Conservation (phyloP, 202 grass and related monocot species). For the Carex arenaria region DNA sequence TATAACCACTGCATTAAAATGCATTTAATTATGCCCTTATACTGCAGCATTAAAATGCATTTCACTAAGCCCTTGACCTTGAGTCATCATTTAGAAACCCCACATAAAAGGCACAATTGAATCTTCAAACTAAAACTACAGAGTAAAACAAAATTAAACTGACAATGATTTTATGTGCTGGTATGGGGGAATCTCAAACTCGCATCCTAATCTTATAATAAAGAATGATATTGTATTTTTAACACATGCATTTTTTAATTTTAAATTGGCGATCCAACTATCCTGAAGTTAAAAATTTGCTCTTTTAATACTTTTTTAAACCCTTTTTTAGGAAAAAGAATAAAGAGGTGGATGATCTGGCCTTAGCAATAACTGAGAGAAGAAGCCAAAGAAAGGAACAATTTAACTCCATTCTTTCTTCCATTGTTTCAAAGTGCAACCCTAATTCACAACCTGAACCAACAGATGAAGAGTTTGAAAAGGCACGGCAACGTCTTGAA, state of each 20-base stretch:
- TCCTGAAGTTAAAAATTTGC: background rate
- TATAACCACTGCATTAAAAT: too few relatives aligned
- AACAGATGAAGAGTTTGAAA: slow-evolving; percentile 80
- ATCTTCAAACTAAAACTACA: background rate
- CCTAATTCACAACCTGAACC: slow-evolving; percentile 50
- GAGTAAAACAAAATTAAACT: background rate
- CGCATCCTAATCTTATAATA: background rate
- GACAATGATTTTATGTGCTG: background rate
- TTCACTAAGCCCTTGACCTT: background rate
- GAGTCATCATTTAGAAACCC: background rate
- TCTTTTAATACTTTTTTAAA: background rate
- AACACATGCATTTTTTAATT: background rate
- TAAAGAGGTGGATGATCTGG: slow-evolving; percentile 51
- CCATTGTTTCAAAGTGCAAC: slow-evolving; percentile 71
- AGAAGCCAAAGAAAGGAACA: slow-evolving; percentile 61
- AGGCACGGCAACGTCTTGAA: slow-evolving; percentile 61
- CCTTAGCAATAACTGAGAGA: slow-evolving; percentile 57
- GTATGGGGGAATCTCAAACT: background rate
- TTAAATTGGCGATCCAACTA: background rate
- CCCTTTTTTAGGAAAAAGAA: slow-evolving; percentile 44
- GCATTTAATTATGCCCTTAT: too few relatives aligned
- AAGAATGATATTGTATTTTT: background rate
- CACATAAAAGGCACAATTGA: background rate
- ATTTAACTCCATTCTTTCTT: slow-evolving; percentile 74
- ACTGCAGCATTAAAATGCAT: background rate